These are phyloP conservation scores for Russula brevipes DNA, from an alignment of 768 basidiomycete species.

Conservation along the genomic window DNA sequence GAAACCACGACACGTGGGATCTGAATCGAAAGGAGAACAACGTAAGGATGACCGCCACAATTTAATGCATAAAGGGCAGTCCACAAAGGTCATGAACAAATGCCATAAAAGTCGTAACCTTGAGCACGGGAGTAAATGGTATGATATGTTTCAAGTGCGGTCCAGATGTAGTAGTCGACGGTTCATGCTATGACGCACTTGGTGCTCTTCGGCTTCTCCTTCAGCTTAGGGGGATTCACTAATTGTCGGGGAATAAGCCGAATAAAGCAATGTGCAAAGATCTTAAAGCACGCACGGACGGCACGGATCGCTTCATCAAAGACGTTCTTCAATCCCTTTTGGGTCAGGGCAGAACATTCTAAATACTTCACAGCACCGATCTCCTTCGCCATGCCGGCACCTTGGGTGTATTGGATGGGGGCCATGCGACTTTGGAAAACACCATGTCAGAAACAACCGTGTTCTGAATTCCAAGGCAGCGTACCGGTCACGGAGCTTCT, in stretches of 20 bases:
- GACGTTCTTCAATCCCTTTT: slow-evolving; percentile 98
- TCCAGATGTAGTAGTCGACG: slow-evolving; percentile 15
- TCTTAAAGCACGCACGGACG: slow-evolving; percentile 61
- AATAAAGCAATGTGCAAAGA: neutral
- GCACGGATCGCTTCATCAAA: slow-evolving; percentile 99
- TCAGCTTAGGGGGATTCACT: slow-evolving; percentile 74
- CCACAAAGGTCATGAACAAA: slow-evolving; percentile 22
- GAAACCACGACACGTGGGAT: slow-evolving; percentile 9
- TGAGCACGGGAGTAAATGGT: slow-evolving; percentile 67
- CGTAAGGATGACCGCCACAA: slow-evolving; percentile 18
- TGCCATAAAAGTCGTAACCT: slow-evolving; percentile 58
- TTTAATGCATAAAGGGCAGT: slow-evolving; percentile 30
- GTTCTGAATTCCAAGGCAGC: slow-evolving; percentile 21
- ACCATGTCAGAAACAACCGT: slow-evolving; percentile 7
- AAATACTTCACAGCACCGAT: slow-evolving; percentile 95
- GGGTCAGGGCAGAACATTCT: slow-evolving; percentile 93
- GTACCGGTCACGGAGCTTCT: slow-evolving; percentile 88
- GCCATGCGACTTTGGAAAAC: slow-evolving; percentile 70
- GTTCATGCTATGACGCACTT: slow-evolving; percentile 61
- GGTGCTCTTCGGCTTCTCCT: slow-evolving; percentile 46
- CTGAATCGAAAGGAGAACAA: slow-evolving; percentile 14
- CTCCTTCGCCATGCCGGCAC: slow-evolving; percentile 86
- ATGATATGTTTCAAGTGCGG: slow-evolving; percentile 42
- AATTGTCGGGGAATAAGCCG: slow-evolving; percentile 5
- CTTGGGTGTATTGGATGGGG: slow-evolving; percentile 89